These are phyloP conservation scores for Noccaea caerulescens DNA, from an alignment of 345 rosid species.

Conservation along the genomic window DNA sequence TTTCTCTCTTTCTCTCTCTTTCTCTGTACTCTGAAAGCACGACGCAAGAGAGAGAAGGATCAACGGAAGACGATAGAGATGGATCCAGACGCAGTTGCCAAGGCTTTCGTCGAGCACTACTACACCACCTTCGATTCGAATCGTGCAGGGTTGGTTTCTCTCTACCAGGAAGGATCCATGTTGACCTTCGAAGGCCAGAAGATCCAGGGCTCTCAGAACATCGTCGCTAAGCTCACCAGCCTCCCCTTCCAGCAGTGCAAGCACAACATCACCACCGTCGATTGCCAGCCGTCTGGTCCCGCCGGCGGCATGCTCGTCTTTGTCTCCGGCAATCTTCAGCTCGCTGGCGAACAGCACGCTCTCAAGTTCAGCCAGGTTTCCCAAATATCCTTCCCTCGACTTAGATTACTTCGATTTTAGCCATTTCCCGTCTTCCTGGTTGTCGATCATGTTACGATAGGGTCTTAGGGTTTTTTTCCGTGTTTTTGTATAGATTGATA, in stretches of 20 bases:
- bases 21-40: constrained; percentile 9
- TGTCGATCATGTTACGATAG: constrained; percentile 14
- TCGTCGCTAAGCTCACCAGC: constrained; percentile 77
- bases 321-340: constrained; percentile 89
- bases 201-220: constrained; percentile 76
- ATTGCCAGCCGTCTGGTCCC: constrained; percentile 94
- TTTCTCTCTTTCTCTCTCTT: too few relatives aligned
- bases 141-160: constrained; percentile 61
- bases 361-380: constrained; percentile 97
- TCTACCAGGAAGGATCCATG: constrained; percentile 87
- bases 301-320: constrained; percentile 90
- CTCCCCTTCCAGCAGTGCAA: constrained; percentile 97
- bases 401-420: neutral
- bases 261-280: constrained; percentile 84
- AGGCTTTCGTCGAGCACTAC: constrained; percentile 95
- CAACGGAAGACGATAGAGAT: constrained; percentile 43
- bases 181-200: constrained; percentile 93
- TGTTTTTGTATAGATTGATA: constrained; percentile 31
- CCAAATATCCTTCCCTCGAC: neutral
- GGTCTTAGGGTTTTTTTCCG: constrained; percentile 7
- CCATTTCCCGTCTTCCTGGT: neutral
- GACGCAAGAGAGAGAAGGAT: constrained; percentile 14
- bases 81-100: constrained; percentile 87
- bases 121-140: constrained; percentile 81
- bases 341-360: constrained; percentile 89